Evolutionary conservation across 352 stramenopile genomes (phyloP).

Genomic region (Phytophthora cactorum): DNA sequence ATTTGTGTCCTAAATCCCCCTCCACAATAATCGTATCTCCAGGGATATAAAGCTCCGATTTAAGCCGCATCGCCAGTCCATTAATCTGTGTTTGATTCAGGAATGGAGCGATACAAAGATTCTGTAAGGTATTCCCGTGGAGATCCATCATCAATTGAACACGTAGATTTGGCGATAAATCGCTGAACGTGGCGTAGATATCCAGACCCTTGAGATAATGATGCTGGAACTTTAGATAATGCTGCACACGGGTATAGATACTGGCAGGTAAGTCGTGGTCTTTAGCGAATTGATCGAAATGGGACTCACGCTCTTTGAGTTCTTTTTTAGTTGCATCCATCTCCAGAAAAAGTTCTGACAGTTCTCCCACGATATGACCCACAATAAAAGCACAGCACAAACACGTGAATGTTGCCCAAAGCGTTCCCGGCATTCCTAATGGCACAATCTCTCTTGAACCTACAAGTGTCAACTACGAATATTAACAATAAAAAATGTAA

Average conservation of each 20-base stretch:
- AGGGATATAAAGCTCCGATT: constrained; percentile 75
- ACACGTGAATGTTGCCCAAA: constrained; percentile 73
- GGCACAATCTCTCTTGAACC: constrained; percentile 77
- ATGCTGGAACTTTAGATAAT: constrained; percentile 80
- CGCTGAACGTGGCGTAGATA: constrained; percentile 74
- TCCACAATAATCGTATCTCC: constrained; percentile 76
- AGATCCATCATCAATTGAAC: constrained; percentile 81
- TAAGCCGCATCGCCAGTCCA: constrained; percentile 61
- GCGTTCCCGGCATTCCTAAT: constrained; percentile 55
- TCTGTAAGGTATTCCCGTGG: constrained; percentile 56
- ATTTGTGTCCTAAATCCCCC: constrained; percentile 66
- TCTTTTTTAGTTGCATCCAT: constrained; percentile 81
- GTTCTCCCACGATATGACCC: constrained; percentile 76
- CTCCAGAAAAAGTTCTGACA: constrained; percentile 80
- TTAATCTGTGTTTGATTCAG: constrained; percentile 62
- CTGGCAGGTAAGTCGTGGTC: constrained; percentile 63
- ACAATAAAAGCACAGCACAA: constrained; percentile 83
- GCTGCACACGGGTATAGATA: constrained; percentile 61
- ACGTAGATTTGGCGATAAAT: constrained; percentile 71
- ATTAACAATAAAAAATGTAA: not conserved
- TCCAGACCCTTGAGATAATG: constrained; percentile 72
- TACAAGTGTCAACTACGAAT: constrained; percentile 61
- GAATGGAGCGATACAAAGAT: constrained; percentile 61
- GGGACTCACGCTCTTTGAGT: constrained; percentile 65
- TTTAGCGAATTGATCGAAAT: constrained; percentile 75